These are phyloP conservation scores for Ustilago sp. DNA, from an alignment of 1,284 basidiomycete species.

Conservation along the genomic window DNA sequence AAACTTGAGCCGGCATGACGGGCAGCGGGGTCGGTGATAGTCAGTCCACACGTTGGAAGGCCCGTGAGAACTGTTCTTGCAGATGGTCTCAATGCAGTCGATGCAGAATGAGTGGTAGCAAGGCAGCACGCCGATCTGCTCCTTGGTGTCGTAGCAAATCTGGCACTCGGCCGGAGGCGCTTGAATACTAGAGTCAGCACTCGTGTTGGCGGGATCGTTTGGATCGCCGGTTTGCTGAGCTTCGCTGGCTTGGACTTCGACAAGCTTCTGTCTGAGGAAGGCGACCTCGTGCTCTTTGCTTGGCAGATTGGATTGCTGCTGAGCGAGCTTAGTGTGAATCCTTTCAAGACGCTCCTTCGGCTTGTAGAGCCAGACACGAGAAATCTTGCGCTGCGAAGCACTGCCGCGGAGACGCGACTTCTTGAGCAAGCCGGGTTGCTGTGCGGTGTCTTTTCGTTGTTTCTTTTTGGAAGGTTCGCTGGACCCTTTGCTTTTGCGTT, in stretches of 20 bases:
- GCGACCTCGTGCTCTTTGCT: conserved; percentile 48
- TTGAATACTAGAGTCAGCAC: conserved; percentile 72
- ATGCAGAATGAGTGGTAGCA: conserved; percentile 57
- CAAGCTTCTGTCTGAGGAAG: conserved; percentile 38
- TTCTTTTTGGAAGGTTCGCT: conserved; percentile 2
- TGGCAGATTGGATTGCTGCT: conserved; percentile 9
- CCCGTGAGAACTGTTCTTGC: conserved; percentile 18
- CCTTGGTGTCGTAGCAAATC: conserved; percentile 46
- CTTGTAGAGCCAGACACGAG: conserved; percentile 50
- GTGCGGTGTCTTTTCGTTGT: conserved; percentile 23
- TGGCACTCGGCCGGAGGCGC: conserved; percentile 31
- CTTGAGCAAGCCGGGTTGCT: conserved; percentile 39
- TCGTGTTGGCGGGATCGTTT: conserved; percentile 79
- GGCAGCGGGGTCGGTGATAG: conserved; percentile 20
- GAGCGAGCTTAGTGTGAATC: conserved; percentile 17
- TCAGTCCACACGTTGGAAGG: background rate
- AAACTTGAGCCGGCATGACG: conserved; percentile 41
- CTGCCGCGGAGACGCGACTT: conserved; percentile 51
- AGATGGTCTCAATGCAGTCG: conserved; percentile 44
- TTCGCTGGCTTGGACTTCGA: conserved; percentile 72
- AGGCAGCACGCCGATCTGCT: conserved; percentile 46
- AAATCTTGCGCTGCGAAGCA: conserved; percentile 37
- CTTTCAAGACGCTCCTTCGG: conserved; percentile 44
- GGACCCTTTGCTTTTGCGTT: conserved; percentile 3
- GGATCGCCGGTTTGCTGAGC: conserved; percentile 71